Base-by-base conservation (phyloP, 2,329 filamentous ascomycete genomes). In the Alternaria brassicicola region DNA sequence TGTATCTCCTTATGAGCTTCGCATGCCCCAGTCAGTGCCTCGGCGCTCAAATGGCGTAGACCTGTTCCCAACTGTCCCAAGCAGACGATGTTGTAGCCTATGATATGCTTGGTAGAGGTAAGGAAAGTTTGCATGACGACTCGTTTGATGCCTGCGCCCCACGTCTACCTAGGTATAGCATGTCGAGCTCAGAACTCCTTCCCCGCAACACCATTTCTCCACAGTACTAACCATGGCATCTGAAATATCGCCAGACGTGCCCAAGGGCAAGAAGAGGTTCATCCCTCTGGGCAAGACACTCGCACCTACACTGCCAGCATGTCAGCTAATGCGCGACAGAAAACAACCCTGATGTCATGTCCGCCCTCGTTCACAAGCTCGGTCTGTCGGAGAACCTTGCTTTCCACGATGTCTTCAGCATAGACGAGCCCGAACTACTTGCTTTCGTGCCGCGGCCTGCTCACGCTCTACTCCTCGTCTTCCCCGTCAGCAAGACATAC, bases 301-400 rank as follows among this genome's bases (percentile, higher is more conserved):
- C 21, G 17, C 15, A 12, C 19, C 23, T 28, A 19, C 12, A 55
- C 31, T 38, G 19, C 28, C 6, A 39, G 35, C n/a, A 45, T n/a
- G 36, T 10, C 25, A 23, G 39, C 62, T 71, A 30, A 75, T 48
- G 48, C 45, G 59, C 43, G 30, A 41, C 63, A 77, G 87, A 89
- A 76, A 89, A 88, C 75, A 98, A 98, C 81, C 94, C 95, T 1
- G 88, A 93, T 80, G 89, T 97, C 39, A 95, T 99, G 90, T 93
- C 88, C 62, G 80, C 84, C 35, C 89, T 99, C 42, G 86, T 96
- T 49, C 91, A 91, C 82, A 88, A 88, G 69, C 91, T 98, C 41
- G 95, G 95, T 63, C 87, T 98, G 55, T 90, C 90, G n/a, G 73
- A 80, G n/a, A 82, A 85, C 25, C 86, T 98, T 43, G 84, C 86